Evolutionary conservation across 2,329 filamentous ascomycete genomes (phyloP).

Genomic region (Colletotrichum cuscutae): DNA sequence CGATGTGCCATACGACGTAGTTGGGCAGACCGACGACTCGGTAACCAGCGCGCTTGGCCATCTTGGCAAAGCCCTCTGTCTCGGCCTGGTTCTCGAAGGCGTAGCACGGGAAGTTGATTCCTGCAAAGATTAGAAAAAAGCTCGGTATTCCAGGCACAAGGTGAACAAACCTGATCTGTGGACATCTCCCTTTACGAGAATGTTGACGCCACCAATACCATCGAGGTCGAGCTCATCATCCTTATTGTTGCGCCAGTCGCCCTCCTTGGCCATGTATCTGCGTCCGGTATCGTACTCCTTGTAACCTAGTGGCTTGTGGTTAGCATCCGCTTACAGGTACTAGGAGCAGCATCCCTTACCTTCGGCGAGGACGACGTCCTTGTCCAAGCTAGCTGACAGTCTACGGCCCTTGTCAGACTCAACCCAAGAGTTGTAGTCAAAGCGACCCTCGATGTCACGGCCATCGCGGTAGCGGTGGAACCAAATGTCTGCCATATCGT

Average conservation of each 20-base stretch:
- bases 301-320: slow-evolving; percentile 72
- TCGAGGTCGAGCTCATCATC: slow-evolving; percentile 93
- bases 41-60: slow-evolving; percentile 97
- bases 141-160: background rate
- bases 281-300: slow-evolving; percentile 92
- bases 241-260: slow-evolving; percentile 92
- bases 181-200: slow-evolving; percentile 97
- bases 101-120: slow-evolving; percentile 97
- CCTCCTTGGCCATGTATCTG: slow-evolving; percentile 89
- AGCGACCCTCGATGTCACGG: slow-evolving; percentile 92
- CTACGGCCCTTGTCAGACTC: slow-evolving; percentile 88
- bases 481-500: slow-evolving; percentile 79
- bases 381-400: slow-evolving; percentile 77
- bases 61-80: slow-evolving; percentile 98
- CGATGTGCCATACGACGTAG: slow-evolving; percentile 98
- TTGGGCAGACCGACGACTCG: slow-evolving; percentile 93
- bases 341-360: slow-evolving; percentile 59
- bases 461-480: slow-evolving; percentile 89
- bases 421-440: slow-evolving; percentile 99
- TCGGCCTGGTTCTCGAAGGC: slow-evolving; percentile 99
- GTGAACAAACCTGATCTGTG: slow-evolving; percentile 82
- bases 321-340: background rate
- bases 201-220: slow-evolving; percentile 96
- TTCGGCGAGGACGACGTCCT: slow-evolving; percentile 88
- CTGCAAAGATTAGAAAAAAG: slow-evolving; percentile 52